Conservation (phyloP, 108 stramenopile genomes). For the Schizochytrium sp. region DNA sequence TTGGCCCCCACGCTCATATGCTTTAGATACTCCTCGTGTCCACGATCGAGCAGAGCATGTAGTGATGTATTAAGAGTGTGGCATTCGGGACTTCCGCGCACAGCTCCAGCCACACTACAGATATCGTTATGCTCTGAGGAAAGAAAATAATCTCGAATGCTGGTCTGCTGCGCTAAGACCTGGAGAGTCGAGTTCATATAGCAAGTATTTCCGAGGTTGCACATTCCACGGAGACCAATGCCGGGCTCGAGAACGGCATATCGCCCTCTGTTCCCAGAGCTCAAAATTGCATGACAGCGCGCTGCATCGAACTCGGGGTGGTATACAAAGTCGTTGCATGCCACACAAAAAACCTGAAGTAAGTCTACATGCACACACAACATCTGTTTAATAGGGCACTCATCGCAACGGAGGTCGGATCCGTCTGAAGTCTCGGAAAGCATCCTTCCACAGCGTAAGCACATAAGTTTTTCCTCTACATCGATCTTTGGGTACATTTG, state of each 20-base stretch:
- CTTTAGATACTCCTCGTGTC: not conserved
- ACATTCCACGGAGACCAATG: conserved; percentile 49
- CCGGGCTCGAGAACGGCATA: conserved; percentile 31
- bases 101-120: conserved; percentile 29
- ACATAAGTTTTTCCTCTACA: too few relatives aligned
- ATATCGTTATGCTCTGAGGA: not conserved
- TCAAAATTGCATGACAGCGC: conserved; percentile 44
- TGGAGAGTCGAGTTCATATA: conserved; percentile 61
- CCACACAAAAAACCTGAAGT: conserved; percentile 15
- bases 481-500: too few relatives aligned
- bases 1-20: not conserved
- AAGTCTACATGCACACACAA: not conserved
- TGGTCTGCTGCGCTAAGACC: conserved; percentile 32
- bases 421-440: too few relatives aligned
- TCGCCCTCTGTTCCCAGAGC: not conserved
- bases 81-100: conserved; percentile 20
- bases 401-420: not conserved
- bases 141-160: conserved; percentile 32
- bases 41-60: not conserved
- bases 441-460: too few relatives aligned
- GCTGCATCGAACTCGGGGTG: conserved; percentile 48
- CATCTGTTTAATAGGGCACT: not conserved
- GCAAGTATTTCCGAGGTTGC: conserved; percentile 61
- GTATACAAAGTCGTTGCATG: not conserved
- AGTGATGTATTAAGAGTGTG: not conserved